A percentile compares a stretch with the other conserved stretches of the same genome.
These are phyloP conservation scores for Pseudopithomyces chartarum DNA, from an alignment of 2,329 filamentous ascomycete species.

Conservation along the genomic window DNA sequence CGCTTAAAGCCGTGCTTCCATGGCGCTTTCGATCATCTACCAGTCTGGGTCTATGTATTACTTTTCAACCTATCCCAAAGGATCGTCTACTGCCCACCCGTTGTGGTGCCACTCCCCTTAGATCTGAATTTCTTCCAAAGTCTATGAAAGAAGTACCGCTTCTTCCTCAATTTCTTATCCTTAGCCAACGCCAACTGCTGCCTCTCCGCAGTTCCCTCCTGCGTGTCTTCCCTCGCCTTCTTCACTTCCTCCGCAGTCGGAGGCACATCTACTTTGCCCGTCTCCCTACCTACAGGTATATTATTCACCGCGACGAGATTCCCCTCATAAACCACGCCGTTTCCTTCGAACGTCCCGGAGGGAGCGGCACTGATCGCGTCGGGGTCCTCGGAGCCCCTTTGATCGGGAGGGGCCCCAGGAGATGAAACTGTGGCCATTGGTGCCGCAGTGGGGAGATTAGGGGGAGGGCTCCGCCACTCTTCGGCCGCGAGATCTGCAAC, in stretches of 20 bases:
- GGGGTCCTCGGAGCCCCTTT: not conserved
- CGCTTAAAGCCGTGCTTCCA: too few species aligned
- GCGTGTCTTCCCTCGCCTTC: not conserved
- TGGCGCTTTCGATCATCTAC: too few species aligned
- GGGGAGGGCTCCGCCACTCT: too few species aligned
- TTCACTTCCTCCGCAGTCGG: not conserved
- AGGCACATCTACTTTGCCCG: not conserved
- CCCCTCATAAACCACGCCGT: not conserved
- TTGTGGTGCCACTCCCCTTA: not conserved
- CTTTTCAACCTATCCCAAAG: too few species aligned
- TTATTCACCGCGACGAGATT: not conserved
- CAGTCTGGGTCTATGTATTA: not conserved
- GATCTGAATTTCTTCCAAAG: not conserved
- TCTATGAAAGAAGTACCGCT: not conserved
- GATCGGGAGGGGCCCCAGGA: not conserved
- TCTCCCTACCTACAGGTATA: not conserved
- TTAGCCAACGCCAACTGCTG: not conserved
- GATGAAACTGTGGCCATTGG: not conserved
- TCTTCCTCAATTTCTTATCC: not conserved
- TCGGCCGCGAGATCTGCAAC: too few species aligned
- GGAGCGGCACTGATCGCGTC: not conserved
- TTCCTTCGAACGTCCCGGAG: not conserved
- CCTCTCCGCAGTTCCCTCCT: not conserved
- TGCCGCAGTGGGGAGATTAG: not conserved
- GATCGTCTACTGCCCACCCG: not conserved